Conservation (phyloP, 2,329 filamentous ascomycete species). For the Fusarium chaquense region DNA sequence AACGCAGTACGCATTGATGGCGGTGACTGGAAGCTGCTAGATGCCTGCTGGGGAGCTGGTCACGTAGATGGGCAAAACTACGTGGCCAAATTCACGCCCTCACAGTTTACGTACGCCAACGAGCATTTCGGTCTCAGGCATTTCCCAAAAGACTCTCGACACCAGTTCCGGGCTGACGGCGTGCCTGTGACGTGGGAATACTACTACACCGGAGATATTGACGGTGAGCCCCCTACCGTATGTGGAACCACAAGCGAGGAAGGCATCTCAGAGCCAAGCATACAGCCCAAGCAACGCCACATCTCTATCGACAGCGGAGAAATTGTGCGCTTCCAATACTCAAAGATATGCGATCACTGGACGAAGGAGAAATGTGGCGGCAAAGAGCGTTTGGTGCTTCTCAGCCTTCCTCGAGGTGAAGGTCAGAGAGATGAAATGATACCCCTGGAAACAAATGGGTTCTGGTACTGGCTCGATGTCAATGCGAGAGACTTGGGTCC, state of each 20-base stretch:
- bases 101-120: constrained; percentile 72
- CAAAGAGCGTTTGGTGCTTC: constrained; percentile 75
- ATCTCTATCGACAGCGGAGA: constrained; percentile 70
- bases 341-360: constrained; percentile 86
- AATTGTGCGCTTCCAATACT: constrained; percentile 82
- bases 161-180: constrained; percentile 83
- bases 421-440: constrained; percentile 76
- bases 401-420: constrained; percentile 74
- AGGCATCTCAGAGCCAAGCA: constrained; percentile 67
- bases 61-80: constrained; percentile 67
- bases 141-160: constrained; percentile 74
- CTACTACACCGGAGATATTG: constrained; percentile 75
- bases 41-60: constrained; percentile 94
- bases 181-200: constrained; percentile 80
- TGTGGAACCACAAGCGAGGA: constrained; percentile 61
- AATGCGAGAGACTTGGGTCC: constrained; percentile 72
- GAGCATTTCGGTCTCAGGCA: constrained; percentile 85
- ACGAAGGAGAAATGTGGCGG: constrained; percentile 77
- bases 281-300: constrained; percentile 65
- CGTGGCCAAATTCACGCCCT: constrained; percentile 74
- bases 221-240: constrained; percentile 61
- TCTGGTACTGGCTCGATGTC: constrained; percentile 86
- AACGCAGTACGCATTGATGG: constrained; percentile 90
- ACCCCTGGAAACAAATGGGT: constrained; percentile 81
- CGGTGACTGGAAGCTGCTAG: constrained; percentile 90